Conservation (phyloP, 2,329 filamentous ascomycete genomes). For the Fusarium nurragi region DNA sequence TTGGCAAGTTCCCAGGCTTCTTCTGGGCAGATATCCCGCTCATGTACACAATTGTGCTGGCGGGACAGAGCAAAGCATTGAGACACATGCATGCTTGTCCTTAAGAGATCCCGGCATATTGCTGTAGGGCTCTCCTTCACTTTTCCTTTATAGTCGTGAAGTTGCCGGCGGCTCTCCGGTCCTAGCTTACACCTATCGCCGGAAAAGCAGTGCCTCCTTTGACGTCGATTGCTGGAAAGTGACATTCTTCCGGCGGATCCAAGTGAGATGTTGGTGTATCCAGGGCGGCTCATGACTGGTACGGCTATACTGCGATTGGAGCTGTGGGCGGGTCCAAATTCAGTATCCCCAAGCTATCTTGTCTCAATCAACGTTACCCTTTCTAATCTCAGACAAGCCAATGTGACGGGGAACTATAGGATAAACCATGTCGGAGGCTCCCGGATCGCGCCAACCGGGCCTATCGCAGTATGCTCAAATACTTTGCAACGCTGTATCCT, state of each 20-base stretch:
- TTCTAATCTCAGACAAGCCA: slow-evolving; percentile 6
- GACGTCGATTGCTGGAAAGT: slow-evolving; percentile 9
- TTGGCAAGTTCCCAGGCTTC: slow-evolving; percentile 7
- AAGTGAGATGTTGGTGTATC: slow-evolving; percentile 28
- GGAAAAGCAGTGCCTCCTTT: slow-evolving; percentile 9
- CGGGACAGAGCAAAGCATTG: not conserved
- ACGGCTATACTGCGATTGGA: slow-evolving; percentile 39
- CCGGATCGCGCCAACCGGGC: slow-evolving; percentile 36
- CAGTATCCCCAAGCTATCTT: slow-evolving; percentile 30
- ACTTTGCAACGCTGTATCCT: slow-evolving; percentile 24
- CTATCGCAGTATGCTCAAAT: slow-evolving; percentile 32
- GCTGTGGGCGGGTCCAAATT: slow-evolving; percentile 38
- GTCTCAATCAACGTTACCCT: slow-evolving; percentile 12
- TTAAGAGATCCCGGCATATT: slow-evolving; percentile 23
- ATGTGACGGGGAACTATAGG: slow-evolving; percentile 19
- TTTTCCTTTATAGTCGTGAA: slow-evolving; percentile 1
- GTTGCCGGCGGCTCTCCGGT: slow-evolving; percentile 34
- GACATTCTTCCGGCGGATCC: slow-evolving; percentile 39
- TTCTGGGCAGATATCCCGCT: slow-evolving; percentile 31
- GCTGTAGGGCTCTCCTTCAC: slow-evolving; percentile 7
- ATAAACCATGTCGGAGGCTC: slow-evolving; percentile 12
- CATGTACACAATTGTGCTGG: slow-evolving; percentile 4
- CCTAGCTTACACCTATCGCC: slow-evolving; percentile 26
- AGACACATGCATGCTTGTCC: slow-evolving; percentile 12
- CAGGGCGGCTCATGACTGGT: slow-evolving; percentile 41